Percentiles rank a stretch among this genome's conserved stretches.
phyloP scores from a whole-genome alignment of 2,329 filamentous ascomycete species.

The Hymenoscyphus scutula region DNA sequence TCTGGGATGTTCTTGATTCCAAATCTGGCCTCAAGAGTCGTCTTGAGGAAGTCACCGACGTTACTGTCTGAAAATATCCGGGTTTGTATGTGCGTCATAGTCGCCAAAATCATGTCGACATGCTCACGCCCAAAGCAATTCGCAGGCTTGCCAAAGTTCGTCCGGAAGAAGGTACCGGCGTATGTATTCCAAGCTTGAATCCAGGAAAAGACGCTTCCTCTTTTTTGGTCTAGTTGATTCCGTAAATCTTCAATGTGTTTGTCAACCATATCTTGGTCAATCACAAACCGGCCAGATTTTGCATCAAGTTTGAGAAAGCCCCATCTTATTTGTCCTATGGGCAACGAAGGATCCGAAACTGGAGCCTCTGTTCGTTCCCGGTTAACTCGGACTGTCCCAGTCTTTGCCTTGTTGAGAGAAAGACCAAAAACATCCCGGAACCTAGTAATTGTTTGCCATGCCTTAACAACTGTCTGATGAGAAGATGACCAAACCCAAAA shows the following conservation, averaged over 20 bases:
- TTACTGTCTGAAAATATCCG: conserved; percentile 46
- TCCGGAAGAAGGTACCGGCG: conserved; percentile 53
- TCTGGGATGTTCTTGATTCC: conserved; percentile 39
- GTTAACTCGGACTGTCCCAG: conserved; percentile 48
- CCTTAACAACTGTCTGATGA: conserved; percentile 50
- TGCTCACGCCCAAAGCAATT: conserved; percentile 54
- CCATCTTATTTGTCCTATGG: conserved; percentile 54
- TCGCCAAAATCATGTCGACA: conserved; percentile 53
- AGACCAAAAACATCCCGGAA: conserved; percentile 57
- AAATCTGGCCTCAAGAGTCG: conserved; percentile 50
- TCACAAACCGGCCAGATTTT: conserved; percentile 48
- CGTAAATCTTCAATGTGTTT: conserved; percentile 55
- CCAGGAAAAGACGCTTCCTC: conserved; percentile 55
- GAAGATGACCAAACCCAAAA: conserved; percentile 63
- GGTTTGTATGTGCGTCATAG: conserved; percentile 51
- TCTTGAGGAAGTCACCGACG: conserved; percentile 48
- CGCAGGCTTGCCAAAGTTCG: conserved; percentile 55
- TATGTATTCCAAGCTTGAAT: conserved; percentile 61
- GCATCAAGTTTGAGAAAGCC: conserved; percentile 56
- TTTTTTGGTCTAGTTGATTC: conserved; percentile 49
- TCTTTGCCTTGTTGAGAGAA: conserved; percentile 57
- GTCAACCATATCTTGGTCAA: conserved; percentile 54
- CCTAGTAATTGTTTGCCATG: conserved; percentile 56
- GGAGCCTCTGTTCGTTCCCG: conserved; percentile 21
- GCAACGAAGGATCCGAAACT: conserved; percentile 39